These are phyloP conservation scores for Nannochloris sp. DNA, from an alignment of 139 green algal species.

Conservation along the genomic window DNA sequence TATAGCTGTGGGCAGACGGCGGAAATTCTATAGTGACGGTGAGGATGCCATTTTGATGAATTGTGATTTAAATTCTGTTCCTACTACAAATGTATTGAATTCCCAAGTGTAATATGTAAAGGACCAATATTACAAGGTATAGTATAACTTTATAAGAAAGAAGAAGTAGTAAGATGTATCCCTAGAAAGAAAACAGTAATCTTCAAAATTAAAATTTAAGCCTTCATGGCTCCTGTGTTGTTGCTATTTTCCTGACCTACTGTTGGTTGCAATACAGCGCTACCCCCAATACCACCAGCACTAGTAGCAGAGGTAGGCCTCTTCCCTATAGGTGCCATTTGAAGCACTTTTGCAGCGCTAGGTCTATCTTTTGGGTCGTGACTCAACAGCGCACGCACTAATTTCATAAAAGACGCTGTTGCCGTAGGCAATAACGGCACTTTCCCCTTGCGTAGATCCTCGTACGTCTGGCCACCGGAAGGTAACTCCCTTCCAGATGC, in stretches of 20 bases:
- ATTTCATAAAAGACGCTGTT: constrained; percentile 21
- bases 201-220: too few relatives aligned
- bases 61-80: not conserved
- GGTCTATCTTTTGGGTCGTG: constrained; percentile 49
- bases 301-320: not conserved
- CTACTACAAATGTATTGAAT: too few relatives aligned
- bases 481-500: constrained; percentile 46
- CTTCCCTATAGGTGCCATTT: not conserved
- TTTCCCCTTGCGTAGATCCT: constrained; percentile 47
- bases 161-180: not conserved
- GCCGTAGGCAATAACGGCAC: constrained; percentile 50
- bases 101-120: too few relatives aligned
- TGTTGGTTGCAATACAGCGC: too few relatives aligned
- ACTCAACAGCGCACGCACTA: constrained; percentile 60
- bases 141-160: not conserved
- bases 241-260: too few relatives aligned
- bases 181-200: too few relatives aligned
- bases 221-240: too few relatives aligned
- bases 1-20: constrained; percentile 1
- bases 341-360: constrained; percentile 33
- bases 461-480: constrained; percentile 38
- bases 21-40: constrained; percentile 14
- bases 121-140: too few relatives aligned
- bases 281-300: too few relatives aligned
- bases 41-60: constrained; percentile 22